Base-by-base conservation (phyloP, 306 rosid species). In the Sicyos baderoa region DNA sequence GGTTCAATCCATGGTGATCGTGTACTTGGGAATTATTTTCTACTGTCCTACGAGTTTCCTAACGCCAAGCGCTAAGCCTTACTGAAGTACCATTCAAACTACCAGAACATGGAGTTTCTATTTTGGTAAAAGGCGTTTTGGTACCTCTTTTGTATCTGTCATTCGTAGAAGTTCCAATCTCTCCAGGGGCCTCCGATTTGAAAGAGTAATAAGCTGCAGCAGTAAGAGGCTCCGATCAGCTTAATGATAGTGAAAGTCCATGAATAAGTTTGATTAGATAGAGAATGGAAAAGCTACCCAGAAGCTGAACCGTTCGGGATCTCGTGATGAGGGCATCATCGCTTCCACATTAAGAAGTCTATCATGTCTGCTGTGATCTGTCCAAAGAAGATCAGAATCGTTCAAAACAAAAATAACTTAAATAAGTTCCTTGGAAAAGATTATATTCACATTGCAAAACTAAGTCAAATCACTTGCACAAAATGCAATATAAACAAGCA, bases 281-380 rank as follows among this genome's bases (percentile, higher is more conserved):
- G 13, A 12, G 9, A 0, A 66, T 19, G 54, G 29, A 60, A 47
- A 49, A 25, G 19, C 18, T 80, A 93, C 99, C 99, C 99, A 93
- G 61, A 93, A 93, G 79, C 99, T 93, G 77, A 93, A 90, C 76
- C 83, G 84, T 80, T 93, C 97, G 8, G 97, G 97, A 76, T 93
- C 94, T 73, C 58, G 85, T 2, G 72, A 68, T 21, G 96, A 68
- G 56, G 99, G 99, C 89, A 82, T 93, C 97, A 88, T 88, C 4
- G 72, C 86, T 84, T 93, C 99, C 55, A 84, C 68, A 40, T 80
- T 84, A 25, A 78, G 72, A 75, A 93, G 86, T 85, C 73, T 85
- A 82, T 93, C 99, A 3, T 82, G 83, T 79, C 75, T 84, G 81
- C 94, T 88, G 76, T 51, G 88, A 86, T 86, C 97, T 89, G 89